Evolutionary conservation across 1,284 basidiomycete genomes (phyloP).

Genomic region (Ganoderma boninense): DNA sequence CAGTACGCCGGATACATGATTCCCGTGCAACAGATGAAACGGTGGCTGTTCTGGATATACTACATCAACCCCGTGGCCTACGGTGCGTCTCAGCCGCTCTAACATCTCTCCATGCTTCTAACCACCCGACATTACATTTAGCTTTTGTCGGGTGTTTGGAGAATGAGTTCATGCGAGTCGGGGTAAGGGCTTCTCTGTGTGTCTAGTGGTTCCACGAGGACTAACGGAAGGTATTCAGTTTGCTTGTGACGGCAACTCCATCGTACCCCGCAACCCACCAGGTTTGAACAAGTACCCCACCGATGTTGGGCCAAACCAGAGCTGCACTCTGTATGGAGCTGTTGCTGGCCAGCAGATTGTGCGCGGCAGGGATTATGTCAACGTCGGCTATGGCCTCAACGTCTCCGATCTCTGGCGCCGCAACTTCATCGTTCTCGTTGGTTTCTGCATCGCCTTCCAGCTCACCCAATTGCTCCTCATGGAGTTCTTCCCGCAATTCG

Average conservation of each 20-base stretch:
- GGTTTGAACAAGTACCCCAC: constrained; percentile 73
- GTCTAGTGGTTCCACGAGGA: background rate
- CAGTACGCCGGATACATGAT: constrained; percentile 79
- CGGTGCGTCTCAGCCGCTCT: constrained; percentile 49
- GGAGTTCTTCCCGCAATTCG: constrained; percentile 69
- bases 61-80: constrained; percentile 84
- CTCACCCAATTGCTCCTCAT: constrained; percentile 66
- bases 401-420: constrained; percentile 67
- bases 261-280: constrained; percentile 76
- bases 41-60: constrained; percentile 90
- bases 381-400: constrained; percentile 59
- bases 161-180: constrained; percentile 84
- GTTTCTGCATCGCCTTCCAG: constrained; percentile 76
- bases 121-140: constrained; percentile 33
- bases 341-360: constrained; percentile 56
- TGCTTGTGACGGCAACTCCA: constrained; percentile 71
- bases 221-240: constrained; percentile 46
- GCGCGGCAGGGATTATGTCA: constrained; percentile 65
- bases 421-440: constrained; percentile 63
- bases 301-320: constrained; percentile 68
- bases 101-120: background rate
- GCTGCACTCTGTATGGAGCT: constrained; percentile 73
- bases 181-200: constrained; percentile 44
- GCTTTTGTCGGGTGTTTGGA: constrained; percentile 83
- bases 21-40: constrained; percentile 80